Evolutionary conservation across 2,329 filamentous ascomycete genomes (phyloP), one percentile per base, ranked within the genome.

Genomic region (Apiospora kogelbergensis): DNA sequence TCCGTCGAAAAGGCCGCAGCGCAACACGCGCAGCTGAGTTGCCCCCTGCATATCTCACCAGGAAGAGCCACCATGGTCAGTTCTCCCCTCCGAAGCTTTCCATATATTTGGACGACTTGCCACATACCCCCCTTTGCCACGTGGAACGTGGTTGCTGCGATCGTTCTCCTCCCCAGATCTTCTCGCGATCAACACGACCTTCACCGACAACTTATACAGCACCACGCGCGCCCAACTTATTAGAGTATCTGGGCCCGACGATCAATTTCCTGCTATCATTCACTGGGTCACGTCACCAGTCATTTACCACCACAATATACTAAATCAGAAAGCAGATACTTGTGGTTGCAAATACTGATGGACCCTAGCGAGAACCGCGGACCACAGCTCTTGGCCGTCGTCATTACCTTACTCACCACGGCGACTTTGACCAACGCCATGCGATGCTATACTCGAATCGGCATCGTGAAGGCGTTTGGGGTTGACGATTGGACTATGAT

Each of bases 401-500:
- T 77, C 17, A 41, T 69, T 20, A 30, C 37, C 20, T 79, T 85
- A 60, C 76, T 85, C 63, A 71, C 71, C 22, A 70, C 84, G 22
- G 83, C 78, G 64, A 84, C 81, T 79, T 67, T 84, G 15, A 80
- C 83, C 37, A 80, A 85, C 45, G 74, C 76, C 17, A 74, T 85
- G 57, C 78, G 84, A 68, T 79, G 76, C n/a, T 85, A 84, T 74
- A 84, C 83, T 15, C 78, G 83, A 69, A 76, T 76, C 6, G 76
- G 80, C 26, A 73, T 85, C 71, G 84, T 81, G 70, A 83, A 81
- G 45, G 77, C 78, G 66, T 71, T 71, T 22, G 57, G 63, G 17
- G 6, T 57, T 11, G 69, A 69, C 53, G 69, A 71, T 33, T 71
- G 69, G 69, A 37, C 67, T 30, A 83, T 83, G 81, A 63, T 77